Evolutionary conservation across 257 asterid species (phyloP).

Genomic region (Solanum neorickii): DNA sequence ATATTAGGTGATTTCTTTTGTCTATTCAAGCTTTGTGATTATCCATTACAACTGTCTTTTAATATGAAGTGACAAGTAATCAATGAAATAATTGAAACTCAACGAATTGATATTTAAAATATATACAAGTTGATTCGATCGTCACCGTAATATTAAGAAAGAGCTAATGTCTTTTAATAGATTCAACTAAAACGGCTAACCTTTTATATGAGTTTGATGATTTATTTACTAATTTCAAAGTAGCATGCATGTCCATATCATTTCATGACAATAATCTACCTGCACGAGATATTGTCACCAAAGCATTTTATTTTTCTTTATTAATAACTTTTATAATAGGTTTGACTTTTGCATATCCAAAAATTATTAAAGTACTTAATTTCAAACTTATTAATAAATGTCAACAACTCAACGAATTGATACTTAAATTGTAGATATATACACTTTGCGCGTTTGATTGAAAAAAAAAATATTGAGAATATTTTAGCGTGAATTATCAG

Average conservation of each 20-base stretch:
- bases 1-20: neutral
- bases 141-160: neutral
- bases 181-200: neutral
- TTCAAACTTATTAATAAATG: neutral
- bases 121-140: accelerated
- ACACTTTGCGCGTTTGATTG: neutral
- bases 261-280: neutral
- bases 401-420: neutral
- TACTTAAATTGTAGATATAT: neutral
- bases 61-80: neutral
- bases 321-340: too few species aligned
- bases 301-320: neutral
- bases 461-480: neutral
- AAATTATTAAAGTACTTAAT: neutral
- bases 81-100: neutral
- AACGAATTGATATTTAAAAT: too few species aligned
- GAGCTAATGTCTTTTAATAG: neutral
- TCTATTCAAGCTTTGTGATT: accelerated
- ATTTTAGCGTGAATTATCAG: neutral
- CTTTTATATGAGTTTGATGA: neutral
- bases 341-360: neutral
- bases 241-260: neutral
- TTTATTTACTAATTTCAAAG: neutral
- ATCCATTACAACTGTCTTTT: neutral
- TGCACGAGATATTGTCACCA: neutral